phyloP scores from a whole-genome alignment of 2,329 filamentous ascomycete species.

The Epicoccum nigrum region DNA sequence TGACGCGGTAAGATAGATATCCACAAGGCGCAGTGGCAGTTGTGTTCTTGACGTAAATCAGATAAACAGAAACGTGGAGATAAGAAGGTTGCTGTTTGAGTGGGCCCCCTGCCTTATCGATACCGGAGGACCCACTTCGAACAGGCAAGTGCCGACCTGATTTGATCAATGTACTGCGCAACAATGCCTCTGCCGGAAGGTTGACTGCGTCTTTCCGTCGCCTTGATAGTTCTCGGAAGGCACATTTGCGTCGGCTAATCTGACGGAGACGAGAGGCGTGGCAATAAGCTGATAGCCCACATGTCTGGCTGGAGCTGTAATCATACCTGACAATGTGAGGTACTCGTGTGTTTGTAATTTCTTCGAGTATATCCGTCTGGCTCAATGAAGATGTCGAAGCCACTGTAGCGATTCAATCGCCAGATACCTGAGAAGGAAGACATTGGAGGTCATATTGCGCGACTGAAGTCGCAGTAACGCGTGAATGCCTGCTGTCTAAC shows the following conservation, averaged over 20 bases:
- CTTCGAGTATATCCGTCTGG: not conserved
- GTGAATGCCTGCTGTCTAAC: no score
- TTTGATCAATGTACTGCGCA: not conserved
- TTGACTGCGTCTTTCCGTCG: constrained; percentile 1
- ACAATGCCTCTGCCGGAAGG: not conserved
- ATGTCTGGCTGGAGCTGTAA: not conserved
- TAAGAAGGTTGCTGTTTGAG: constrained; percentile 6
- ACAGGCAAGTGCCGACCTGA: not conserved
- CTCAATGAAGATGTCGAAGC: not conserved
- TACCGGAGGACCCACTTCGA: constrained; percentile 2
- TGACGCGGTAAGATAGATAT: constrained; percentile 15
- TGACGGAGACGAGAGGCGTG: not conserved
- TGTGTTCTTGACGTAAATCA: constrained; percentile 28
- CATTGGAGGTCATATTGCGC: no score
- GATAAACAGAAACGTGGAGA: constrained; percentile 18
- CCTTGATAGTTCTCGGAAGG: not conserved
- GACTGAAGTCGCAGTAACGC: no score
- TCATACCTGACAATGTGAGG: not conserved
- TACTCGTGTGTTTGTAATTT: not conserved
- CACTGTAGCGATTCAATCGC: no score
- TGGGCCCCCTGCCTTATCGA: constrained; percentile 9
- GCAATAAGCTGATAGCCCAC: not conserved
- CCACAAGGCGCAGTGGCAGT: constrained; percentile 8
- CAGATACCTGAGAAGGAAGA: no score
- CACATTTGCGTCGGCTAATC: constrained; percentile 3